phyloP scores from a whole-genome alignment of 176 grass and related monocot genomes.

The Eremochloa ophiuroides region DNA sequence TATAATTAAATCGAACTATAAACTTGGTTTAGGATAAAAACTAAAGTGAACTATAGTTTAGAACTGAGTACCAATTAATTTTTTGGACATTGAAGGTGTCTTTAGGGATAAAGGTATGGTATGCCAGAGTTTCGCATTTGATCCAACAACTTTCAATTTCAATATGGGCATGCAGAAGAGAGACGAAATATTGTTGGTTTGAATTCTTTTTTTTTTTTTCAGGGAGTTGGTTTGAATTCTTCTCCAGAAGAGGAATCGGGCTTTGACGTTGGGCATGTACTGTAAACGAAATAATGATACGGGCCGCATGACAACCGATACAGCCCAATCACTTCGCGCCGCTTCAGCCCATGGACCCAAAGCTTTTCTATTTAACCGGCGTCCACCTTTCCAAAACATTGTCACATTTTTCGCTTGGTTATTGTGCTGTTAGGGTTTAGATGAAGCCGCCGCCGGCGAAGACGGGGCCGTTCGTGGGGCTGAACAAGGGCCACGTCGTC shows the following conservation, averaged over 20 bases:
- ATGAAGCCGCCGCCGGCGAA: slow-evolving; percentile 39
- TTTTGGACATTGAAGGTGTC: too few relatives aligned
- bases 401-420: background rate
- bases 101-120: too few relatives aligned
- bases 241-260: background rate
- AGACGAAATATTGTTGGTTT: background rate
- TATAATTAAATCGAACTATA: too few relatives aligned
- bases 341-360: background rate
- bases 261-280: too few relatives aligned
- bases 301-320: background rate
- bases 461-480: slow-evolving; percentile 37
- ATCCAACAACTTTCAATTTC: too few relatives aligned
- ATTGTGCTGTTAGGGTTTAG: background rate
- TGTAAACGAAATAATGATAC: background rate
- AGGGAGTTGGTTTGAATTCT: too few relatives aligned
- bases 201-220: background rate
- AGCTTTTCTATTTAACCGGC: background rate
- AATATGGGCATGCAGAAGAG: background rate
- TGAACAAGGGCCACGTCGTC: slow-evolving; percentile 40
- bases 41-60: too few relatives aligned
- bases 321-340: background rate
- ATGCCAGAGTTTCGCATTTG: too few relatives aligned
- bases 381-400: background rate
- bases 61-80: background rate
- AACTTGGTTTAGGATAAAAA: too few relatives aligned